Conservation (phyloP, 139 green algal genomes). For the Coelastrella sp. region DNA sequence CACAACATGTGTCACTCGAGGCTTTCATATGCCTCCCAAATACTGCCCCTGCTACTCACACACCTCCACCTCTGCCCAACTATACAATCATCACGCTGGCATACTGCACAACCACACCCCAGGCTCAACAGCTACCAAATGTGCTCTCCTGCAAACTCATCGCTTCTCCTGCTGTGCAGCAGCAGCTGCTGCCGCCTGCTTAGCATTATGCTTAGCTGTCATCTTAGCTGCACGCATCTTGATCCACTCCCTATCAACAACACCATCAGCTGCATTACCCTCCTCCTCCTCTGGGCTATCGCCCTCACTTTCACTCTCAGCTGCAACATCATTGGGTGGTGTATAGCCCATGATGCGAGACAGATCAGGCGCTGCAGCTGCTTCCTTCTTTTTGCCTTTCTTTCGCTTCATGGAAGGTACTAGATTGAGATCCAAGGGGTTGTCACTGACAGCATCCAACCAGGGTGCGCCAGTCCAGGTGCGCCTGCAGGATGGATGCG, state of each 20-base stretch:
- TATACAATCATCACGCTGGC: too few relatives aligned
- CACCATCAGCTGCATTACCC: constrained; percentile 53
- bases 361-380: constrained; percentile 60
- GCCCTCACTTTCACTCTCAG: constrained; percentile 25
- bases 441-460: constrained; percentile 66
- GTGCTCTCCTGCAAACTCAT: too few relatives aligned
- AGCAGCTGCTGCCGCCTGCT: constrained; percentile 32
- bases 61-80: too few relatives aligned
- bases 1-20: too few relatives aligned
- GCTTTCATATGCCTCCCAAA: too few relatives aligned
- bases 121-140: too few relatives aligned
- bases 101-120: too few relatives aligned
- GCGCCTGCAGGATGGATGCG: constrained; percentile 44
- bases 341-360: constrained; percentile 79
- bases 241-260: constrained; percentile 66
- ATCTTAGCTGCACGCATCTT: constrained; percentile 68
- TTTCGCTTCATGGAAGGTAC: constrained; percentile 69
- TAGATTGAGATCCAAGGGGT: constrained; percentile 21
- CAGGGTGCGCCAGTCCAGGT: constrained; percentile 77
- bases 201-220: constrained; percentile 40
- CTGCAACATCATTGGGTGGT: constrained; percentile 46
- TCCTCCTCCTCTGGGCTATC: constrained; percentile 13
- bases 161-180: constrained; percentile 22
- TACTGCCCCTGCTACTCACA: too few relatives aligned
- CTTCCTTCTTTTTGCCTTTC: constrained; percentile 81